Percentiles rank a stretch among this genome's conserved stretches.
phyloP scores from a whole-genome alignment of 345 rosid genomes.

The Angophora floribunda region DNA sequence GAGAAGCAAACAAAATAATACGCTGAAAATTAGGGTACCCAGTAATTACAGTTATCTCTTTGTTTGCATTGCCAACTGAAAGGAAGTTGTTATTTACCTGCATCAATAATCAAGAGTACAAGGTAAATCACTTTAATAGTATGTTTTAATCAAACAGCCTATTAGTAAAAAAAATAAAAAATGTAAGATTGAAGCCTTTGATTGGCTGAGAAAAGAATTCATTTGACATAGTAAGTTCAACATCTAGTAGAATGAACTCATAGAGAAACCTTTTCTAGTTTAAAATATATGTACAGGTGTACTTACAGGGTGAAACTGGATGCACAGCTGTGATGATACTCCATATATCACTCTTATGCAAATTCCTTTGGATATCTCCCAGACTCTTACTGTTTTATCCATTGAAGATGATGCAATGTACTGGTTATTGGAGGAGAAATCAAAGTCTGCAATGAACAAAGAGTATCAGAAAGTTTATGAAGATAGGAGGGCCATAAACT shows the following conservation, averaged over 20 bases:
- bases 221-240: background rate
- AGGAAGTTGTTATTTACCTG: constrained; percentile 98
- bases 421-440: constrained; percentile 96
- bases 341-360: constrained; percentile 97
- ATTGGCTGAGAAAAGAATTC: background rate
- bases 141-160: background rate
- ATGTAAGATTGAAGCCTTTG: background rate
- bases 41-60: constrained; percentile 69
- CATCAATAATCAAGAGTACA: constrained; percentile 1
- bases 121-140: background rate
- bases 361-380: constrained; percentile 87
- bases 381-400: constrained; percentile 97
- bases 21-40: constrained; percentile 3
- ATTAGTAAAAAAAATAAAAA: too few relatives aligned
- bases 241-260: background rate
- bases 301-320: constrained; percentile 96
- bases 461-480: background rate
- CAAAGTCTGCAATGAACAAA: constrained; percentile 61
- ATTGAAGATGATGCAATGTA: constrained; percentile 84
- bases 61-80: constrained; percentile 86
- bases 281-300: background rate
- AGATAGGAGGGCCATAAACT: background rate
- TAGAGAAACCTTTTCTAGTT: background rate
- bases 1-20: background rate
- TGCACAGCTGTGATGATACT: constrained; percentile 73